These are phyloP conservation scores for Neltuma alba DNA, from an alignment of 306 rosid species.

Conservation along the genomic window DNA sequence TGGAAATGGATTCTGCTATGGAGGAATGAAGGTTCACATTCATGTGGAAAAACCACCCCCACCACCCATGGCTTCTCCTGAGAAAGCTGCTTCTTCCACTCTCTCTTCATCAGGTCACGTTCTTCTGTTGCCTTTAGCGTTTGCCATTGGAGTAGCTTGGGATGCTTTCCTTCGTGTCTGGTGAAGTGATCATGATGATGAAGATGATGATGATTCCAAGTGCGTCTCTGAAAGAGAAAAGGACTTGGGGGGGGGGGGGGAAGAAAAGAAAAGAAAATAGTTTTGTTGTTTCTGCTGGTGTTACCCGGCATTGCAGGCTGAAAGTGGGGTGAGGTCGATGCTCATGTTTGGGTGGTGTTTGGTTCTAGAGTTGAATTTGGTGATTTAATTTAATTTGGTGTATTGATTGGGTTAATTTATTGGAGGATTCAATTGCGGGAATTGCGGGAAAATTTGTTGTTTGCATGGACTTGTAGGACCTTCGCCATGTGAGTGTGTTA, in stretches of 20 bases:
- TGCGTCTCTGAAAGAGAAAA: conserved; percentile 23
- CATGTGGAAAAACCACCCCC: conserved; percentile 75
- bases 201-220: conserved; percentile 12
- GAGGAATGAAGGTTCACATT: conserved; percentile 86
- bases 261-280: background rate
- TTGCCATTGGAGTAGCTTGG: conserved; percentile 67
- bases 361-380: conserved; percentile 28
- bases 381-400: conserved; percentile 12
- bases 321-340: conserved; percentile 31
- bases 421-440: conserved; percentile 47
- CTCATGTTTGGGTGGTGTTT: conserved; percentile 7
- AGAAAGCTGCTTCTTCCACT: conserved; percentile 39
- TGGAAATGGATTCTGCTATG: conserved; percentile 83
- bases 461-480: conserved; percentile 27
- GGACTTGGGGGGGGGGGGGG: conserved; percentile 20
- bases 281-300: conserved; percentile 3
- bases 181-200: too few relatives aligned
- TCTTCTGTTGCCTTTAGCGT: conserved; percentile 55
- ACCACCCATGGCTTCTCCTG: conserved; percentile 57
- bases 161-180: conserved; percentile 58
- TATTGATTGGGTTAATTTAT: conserved; percentile 40
- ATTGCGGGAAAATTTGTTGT: conserved; percentile 23
- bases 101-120: conserved; percentile 39
- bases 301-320: conserved; percentile 35
- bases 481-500: conserved; percentile 15